Base-by-base conservation (phyloP, 2,329 filamentous ascomycete genomes). In the Colletotrichum cereale region DNA sequence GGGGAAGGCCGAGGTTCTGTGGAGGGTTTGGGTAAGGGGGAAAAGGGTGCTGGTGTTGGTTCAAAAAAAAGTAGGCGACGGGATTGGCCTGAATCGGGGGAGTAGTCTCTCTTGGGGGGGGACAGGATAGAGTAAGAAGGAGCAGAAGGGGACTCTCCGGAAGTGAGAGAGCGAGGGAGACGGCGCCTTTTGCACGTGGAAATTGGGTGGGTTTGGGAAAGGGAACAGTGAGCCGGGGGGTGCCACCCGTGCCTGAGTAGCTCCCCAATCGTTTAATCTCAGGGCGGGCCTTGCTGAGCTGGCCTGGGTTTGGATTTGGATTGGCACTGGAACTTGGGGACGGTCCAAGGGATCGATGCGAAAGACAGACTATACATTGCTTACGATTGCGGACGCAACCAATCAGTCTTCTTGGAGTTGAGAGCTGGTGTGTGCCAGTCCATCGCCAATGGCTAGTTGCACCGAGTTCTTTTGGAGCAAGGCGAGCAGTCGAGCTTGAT, bases 181-280 rank as follows among this genome's bases (percentile, higher is more conserved):
- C n/a, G 65, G 65, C 68, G 38, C 68, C 55, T 71, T 72, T 72
- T 72, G 70, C 70, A 72, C 60, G 66, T 72, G 66, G 65, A 55
- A 72, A 61, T 64, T 61, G 66, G 70, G 70, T 72, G 66, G 66
- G 61, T 50, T 69, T 53, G 66, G 34, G 48, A 42, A 62, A 56
- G 60, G 60, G 66, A 71, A 58, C 65, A 68, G 68, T 68, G 68
- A 57, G 53, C 55, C 48, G 31, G 63, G 66, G 62, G 56, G 55
- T 24, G 42, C 31, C 47, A 38, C 44, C 44, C 18, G 31, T 64
- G 40, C 38, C 47, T 52, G 14, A 56, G 48, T 44, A 67, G 58
- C 50, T 62, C 68, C 68, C 65, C 66, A 73, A 71, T 62, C 47
- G 42, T 70, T 73, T 66, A 38, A 42, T 26, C 53, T 55, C 16